These are phyloP conservation scores for Coix lacrymajobi DNA, from an alignment of 176 grass and related monocot species.

Conservation along the genomic window DNA sequence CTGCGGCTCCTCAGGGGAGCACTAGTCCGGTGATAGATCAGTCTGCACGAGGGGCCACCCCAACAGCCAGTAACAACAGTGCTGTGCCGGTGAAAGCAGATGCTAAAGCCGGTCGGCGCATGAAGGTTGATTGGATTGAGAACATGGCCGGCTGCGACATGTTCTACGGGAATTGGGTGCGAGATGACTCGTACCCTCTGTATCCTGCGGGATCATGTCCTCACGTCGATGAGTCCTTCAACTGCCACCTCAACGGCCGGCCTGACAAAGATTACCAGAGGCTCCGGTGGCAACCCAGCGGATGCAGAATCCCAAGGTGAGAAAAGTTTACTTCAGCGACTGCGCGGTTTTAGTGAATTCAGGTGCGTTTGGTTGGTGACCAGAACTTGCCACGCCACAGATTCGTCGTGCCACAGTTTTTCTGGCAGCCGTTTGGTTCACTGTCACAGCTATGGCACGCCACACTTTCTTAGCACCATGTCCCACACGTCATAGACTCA, in stretches of 20 bases:
- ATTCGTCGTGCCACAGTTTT: too few species aligned
- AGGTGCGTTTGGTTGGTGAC: too few species aligned
- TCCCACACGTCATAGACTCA: too few species aligned
- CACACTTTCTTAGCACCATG: too few species aligned
- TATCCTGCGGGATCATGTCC: conserved; percentile 79
- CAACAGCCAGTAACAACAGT: conserved; percentile 11
- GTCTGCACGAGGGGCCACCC: background rate
- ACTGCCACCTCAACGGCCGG: conserved; percentile 81
- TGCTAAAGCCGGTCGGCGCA: conserved; percentile 5
- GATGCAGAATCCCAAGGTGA: conserved; percentile 90
- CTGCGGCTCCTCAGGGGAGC: background rate
- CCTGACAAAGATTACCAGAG: conserved; percentile 73
- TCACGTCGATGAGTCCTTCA: conserved; percentile 85
- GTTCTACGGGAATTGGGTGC: conserved; percentile 78
- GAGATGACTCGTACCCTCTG: conserved; percentile 78
- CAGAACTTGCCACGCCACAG: too few species aligned
- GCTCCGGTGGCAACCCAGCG: conserved; percentile 79
- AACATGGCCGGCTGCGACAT: conserved; percentile 71
- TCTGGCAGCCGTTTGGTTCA: too few species aligned
- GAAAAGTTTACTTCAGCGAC: background rate
- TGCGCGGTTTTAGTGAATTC: conserved; percentile 4
- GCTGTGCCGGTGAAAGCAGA: background rate
- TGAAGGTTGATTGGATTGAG: conserved; percentile 50
- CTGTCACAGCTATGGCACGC: too few species aligned
- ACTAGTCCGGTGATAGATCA: conserved; percentile 9